Percentiles rank a stretch among this genome's conserved stretches.
These are phyloP conservation scores for Diplogelasinospora grovesii DNA, from an alignment of 495 filamentous ascomycete genomes.

Conservation along the genomic window DNA sequence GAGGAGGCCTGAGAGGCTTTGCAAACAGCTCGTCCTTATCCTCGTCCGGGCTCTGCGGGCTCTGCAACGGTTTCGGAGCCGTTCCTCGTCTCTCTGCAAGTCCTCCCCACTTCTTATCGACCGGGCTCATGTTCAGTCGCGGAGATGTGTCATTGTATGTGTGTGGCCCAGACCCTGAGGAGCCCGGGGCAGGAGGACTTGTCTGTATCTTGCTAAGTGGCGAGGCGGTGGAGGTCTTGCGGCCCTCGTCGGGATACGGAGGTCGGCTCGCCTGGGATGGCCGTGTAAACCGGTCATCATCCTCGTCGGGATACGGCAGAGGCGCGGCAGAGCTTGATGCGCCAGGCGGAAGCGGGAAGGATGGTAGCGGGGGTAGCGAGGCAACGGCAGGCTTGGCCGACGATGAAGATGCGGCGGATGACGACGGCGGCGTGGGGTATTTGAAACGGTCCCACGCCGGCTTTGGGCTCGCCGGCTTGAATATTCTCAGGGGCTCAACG, in stretches of 20 bases:
- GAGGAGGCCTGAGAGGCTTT: conserved; percentile 36
- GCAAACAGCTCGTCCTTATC: conserved; percentile 69
- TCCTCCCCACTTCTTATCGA: conserved; percentile 44
- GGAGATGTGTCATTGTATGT: conserved; percentile 33
- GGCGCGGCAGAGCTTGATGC: conserved; percentile 58
- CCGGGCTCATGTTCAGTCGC: conserved; percentile 38
- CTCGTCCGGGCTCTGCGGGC: conserved; percentile 63
- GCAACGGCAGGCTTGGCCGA: conserved; percentile 22
- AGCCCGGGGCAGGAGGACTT: conserved; percentile 25
- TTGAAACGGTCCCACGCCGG: conserved; percentile 41
- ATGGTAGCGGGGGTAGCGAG: conserved; percentile 33
- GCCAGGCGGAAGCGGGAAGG: conserved; percentile 54
- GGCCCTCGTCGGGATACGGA: conserved; percentile 41
- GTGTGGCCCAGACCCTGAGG: conserved; percentile 26
- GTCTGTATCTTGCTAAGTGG: conserved; percentile 27
- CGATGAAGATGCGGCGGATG: conserved; percentile 31
- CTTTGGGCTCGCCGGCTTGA: conserved; percentile 56
- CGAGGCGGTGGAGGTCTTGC: conserved; percentile 25
- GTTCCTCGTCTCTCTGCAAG: conserved; percentile 69
- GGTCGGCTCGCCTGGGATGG: conserved; percentile 31
- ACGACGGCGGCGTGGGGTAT: conserved; percentile 41
- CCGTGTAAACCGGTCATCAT: conserved; percentile 35
- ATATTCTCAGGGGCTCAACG: conserved; percentile 79
- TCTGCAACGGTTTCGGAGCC: conserved; percentile 63
- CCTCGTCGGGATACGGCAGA: conserved; percentile 75